phyloP scores from a whole-genome alignment of 2,329 filamentous ascomycete species.

The Ascosphaera aggregata region DNA sequence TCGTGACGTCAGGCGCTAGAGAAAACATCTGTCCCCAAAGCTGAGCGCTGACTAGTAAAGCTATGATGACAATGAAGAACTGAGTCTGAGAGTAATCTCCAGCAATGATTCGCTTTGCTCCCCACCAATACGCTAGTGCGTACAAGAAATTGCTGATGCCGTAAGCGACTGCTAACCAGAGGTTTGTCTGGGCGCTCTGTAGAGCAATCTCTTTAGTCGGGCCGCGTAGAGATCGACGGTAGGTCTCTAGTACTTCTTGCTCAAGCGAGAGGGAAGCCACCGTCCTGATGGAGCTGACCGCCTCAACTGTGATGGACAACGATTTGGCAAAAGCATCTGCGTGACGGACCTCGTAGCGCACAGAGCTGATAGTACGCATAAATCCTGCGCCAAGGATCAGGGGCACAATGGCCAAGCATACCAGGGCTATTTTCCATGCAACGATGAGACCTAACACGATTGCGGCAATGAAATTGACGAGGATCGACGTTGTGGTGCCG shows the following conservation, averaged over 20 bases:
- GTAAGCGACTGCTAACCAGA: slow-evolving; percentile 23
- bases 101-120: slow-evolving; percentile 42
- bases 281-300: slow-evolving; percentile 27
- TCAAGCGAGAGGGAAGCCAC: slow-evolving; percentile 29
- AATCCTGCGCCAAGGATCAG: slow-evolving; percentile 44
- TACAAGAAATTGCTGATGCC: slow-evolving; percentile 41
- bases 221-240: slow-evolving; percentile 20
- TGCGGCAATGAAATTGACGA: slow-evolving; percentile 43
- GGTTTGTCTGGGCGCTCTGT: slow-evolving; percentile 24
- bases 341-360: slow-evolving; percentile 32
- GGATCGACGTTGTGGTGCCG: slow-evolving; percentile 43
- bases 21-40: slow-evolving; percentile 53
- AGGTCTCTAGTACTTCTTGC: slow-evolving; percentile 23
- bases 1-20: slow-evolving; percentile 50
- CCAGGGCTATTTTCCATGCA: slow-evolving; percentile 53
- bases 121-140: slow-evolving; percentile 62
- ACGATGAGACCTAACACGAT: slow-evolving; percentile 47
- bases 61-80: slow-evolving; percentile 51
- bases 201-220: slow-evolving; percentile 26
- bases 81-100: slow-evolving; percentile 42
- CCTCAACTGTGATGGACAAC: slow-evolving; percentile 28
- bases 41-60: slow-evolving; percentile 49
- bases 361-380: slow-evolving; percentile 40
- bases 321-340: slow-evolving; percentile 27
- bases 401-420: slow-evolving; percentile 45